These are phyloP conservation scores for Penicillium glabrum DNA, from an alignment of 2,329 filamentous ascomycete species.

Conservation along the genomic window DNA sequence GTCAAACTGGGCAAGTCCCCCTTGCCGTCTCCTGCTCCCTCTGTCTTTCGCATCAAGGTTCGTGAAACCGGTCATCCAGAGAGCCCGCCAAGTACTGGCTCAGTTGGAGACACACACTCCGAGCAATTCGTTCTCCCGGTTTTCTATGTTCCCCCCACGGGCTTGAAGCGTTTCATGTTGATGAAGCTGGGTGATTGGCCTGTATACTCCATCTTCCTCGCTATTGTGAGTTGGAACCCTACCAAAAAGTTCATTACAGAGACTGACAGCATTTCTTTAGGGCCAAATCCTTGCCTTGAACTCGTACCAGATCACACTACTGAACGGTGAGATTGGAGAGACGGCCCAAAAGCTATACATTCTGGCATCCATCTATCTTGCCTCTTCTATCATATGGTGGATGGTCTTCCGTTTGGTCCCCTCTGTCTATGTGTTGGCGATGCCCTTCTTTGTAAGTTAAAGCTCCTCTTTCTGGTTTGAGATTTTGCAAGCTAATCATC, in stretches of 20 bases:
- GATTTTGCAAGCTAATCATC: not conserved
- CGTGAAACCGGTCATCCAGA: conserved; percentile 33
- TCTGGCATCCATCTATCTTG: conserved; percentile 60
- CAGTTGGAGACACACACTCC: conserved; percentile 10
- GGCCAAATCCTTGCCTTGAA: conserved; percentile 65
- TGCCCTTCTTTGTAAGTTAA: not conserved
- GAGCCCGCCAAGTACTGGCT: conserved; percentile 35
- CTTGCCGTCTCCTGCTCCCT: conserved; percentile 41
- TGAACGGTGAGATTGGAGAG: conserved; percentile 64
- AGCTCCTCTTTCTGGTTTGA: not conserved
- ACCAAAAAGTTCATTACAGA: not conserved
- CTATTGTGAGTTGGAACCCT: conserved; percentile 34
- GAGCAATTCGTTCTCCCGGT: conserved; percentile 58
- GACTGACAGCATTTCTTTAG: not conserved
- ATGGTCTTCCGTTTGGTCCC: conserved; percentile 52
- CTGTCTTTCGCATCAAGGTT: conserved; percentile 33
- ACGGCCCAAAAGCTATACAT: conserved; percentile 60
- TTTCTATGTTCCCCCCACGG: conserved; percentile 57
- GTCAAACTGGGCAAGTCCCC: conserved; percentile 54
- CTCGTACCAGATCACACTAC: conserved; percentile 66
- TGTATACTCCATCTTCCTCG: conserved; percentile 62
- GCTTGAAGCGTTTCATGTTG: conserved; percentile 56
- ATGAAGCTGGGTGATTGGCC: conserved; percentile 63
- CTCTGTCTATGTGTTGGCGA: not conserved
- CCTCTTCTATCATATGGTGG: conserved; percentile 63